Evolutionary conservation across 1,139 yeast species (phyloP).

Genomic region (Hansenula lynferdii): DNA sequence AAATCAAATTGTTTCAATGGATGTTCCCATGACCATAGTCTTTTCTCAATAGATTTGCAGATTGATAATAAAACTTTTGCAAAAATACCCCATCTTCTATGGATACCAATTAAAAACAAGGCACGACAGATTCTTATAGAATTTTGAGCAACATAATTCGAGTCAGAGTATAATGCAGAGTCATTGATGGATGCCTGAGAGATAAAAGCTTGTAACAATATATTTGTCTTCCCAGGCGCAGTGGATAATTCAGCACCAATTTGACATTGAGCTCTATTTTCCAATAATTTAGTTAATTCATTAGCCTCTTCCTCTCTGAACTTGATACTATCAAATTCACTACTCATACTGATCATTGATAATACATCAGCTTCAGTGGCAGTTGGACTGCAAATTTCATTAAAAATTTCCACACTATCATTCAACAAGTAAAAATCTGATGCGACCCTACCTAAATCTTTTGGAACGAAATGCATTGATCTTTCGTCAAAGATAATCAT

Average conservation of each 20-base stretch:
- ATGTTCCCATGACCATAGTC: slow-evolving; percentile 89
- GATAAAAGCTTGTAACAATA: slow-evolving; percentile 81
- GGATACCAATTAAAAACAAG: slow-evolving; percentile 76
- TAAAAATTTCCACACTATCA: slow-evolving; percentile 85
- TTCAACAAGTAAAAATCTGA: slow-evolving; percentile 88
- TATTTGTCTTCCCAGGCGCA: slow-evolving; percentile 82
- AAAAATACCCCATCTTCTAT: slow-evolving; percentile 85
- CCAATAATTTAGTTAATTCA: slow-evolving; percentile 63
- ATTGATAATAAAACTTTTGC: slow-evolving; percentile 69
- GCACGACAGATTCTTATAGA: slow-evolving; percentile 93
- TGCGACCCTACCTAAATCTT: slow-evolving; percentile 91
- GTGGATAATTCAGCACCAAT: slow-evolving; percentile 75
- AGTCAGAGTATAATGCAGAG: slow-evolving; percentile 79
- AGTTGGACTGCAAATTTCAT: slow-evolving; percentile 73
- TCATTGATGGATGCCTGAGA: slow-evolving; percentile 71
- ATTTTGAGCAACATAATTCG: slow-evolving; percentile 93
- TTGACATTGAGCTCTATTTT: slow-evolving; percentile 70
- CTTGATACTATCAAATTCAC: slow-evolving; percentile 89
- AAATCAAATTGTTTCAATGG: slow-evolving; percentile 86
- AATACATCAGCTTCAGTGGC: slow-evolving; percentile 93
- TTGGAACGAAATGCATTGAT: slow-evolving; percentile 74
- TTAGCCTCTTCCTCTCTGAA: slow-evolving; percentile 81
- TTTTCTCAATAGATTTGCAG: slow-evolving; percentile 80
- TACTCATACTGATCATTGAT: slow-evolving; percentile 86
- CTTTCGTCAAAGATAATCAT: slow-evolving; percentile 92